A percentile compares a stretch with the other conserved stretches of the same genome.
These are phyloP conservation scores for Pseudomassariella vexata DNA, from an alignment of 2,329 filamentous ascomycete genomes.

Conservation along the genomic window DNA sequence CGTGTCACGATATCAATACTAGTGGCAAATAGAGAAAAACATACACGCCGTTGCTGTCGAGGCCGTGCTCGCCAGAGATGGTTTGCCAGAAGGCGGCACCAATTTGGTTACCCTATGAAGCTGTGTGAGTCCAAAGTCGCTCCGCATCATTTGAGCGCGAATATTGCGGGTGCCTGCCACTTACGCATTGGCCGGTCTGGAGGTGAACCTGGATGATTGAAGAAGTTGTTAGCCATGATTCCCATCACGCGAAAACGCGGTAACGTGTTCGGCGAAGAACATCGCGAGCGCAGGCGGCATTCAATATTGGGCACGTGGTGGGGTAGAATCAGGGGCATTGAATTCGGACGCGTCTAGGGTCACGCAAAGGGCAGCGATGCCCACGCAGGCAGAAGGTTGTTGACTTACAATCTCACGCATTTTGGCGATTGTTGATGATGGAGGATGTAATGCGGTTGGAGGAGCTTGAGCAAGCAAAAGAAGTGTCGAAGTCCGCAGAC, in stretches of 20 bases:
- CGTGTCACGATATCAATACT: background rate
- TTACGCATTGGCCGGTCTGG: constrained; percentile 99
- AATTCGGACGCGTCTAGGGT: constrained; percentile 8
- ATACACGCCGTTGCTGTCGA: constrained; percentile 94
- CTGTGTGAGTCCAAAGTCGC: constrained; percentile 23
- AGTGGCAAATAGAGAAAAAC: constrained; percentile 30
- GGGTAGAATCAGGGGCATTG: constrained; percentile 27
- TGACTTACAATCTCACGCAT: constrained; percentile 71
- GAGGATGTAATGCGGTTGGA: too few relatives aligned
- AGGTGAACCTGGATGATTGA: constrained; percentile 79
- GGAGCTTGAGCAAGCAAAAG: too few relatives aligned
- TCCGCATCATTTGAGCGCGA: constrained; percentile 8
- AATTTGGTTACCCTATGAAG: constrained; percentile 93
- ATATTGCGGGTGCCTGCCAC: constrained; percentile 31
- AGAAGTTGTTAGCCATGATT: constrained; percentile 46
- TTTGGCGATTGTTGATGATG: constrained; percentile 33
- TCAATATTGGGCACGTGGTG: constrained; percentile 18
- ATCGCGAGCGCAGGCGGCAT: constrained; percentile 13
- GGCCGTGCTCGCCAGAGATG: constrained; percentile 88
- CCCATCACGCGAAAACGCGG: too few relatives aligned
- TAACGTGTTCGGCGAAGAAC: too few relatives aligned
- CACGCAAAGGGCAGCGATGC: constrained; percentile 15
- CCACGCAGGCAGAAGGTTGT: constrained; percentile 8
- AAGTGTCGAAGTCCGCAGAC: too few relatives aligned
- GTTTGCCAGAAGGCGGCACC: constrained; percentile 99